Evolutionary conservation across 2,329 filamentous ascomycete species (phyloP).

Genomic region (Coniochaeta sp.): DNA sequence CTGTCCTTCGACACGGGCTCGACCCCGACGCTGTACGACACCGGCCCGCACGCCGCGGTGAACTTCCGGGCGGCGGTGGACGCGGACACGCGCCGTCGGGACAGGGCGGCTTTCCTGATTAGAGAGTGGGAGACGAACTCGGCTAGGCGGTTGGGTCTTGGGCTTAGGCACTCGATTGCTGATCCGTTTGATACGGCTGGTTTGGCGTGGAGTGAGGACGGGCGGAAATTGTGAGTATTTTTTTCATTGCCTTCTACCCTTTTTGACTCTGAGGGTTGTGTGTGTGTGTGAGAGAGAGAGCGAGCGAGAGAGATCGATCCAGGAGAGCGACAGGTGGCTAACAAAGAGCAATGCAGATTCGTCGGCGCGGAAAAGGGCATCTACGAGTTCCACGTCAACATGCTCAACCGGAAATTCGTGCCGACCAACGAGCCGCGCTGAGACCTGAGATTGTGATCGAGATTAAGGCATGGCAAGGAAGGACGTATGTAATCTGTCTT

Average conservation of each 20-base stretch:
- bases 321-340: background rate
- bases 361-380: conserved; percentile 65
- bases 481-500: too few species aligned
- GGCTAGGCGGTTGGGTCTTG: conserved; percentile 16
- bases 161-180: conserved; percentile 20
- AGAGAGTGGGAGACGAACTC: conserved; percentile 20
- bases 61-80: background rate
- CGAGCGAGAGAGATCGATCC: too few species aligned
- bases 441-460: too few species aligned
- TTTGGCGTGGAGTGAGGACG: conserved; percentile 54
- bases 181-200: conserved; percentile 53
- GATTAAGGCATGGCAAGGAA: too few species aligned
- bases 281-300: background rate
- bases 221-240: conserved; percentile 45
- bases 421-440: conserved; percentile 33
- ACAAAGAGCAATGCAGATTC: conserved; percentile 38
- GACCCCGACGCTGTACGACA: background rate
- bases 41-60: background rate
- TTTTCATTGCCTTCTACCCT: background rate
- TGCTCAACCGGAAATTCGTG: conserved; percentile 51
- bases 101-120: conserved; percentile 15
- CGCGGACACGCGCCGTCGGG: conserved; percentile 8
- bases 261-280: background rate
- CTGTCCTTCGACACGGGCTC: conserved; percentile 21
- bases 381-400: conserved; percentile 64